A percentile compares a stretch with the other conserved stretches of the same genome.
Evolutionary conservation across 73 alveolate genomes (phyloP).

Genomic region (Stentor roeselii): DNA sequence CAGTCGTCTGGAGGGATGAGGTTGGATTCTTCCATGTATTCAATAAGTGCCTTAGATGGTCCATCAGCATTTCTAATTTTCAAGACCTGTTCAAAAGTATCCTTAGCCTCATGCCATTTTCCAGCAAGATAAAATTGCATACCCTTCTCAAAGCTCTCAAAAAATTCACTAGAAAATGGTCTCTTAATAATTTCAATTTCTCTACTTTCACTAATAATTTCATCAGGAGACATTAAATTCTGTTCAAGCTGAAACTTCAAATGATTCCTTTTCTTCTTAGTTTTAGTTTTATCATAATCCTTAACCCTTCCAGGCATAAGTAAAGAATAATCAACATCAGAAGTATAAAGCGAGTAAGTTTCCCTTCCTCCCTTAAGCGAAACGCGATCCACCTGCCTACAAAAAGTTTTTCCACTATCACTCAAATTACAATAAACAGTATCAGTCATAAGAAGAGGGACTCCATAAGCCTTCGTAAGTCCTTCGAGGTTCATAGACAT

Average conservation of each 20-base stretch:
- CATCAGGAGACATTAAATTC: neutral
- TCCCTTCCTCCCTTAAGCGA: conserved; percentile 69
- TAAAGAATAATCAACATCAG: conserved; percentile 58
- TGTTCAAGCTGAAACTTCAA: neutral
- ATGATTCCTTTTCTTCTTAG: neutral
- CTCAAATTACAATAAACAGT: conserved; percentile 55
- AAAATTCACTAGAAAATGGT: conserved; percentile 3
- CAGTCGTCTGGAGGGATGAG: conserved; percentile 77
- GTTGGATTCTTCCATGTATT: conserved; percentile 37
- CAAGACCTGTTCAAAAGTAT: conserved; percentile 36
- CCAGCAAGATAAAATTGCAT: conserved; percentile 48
- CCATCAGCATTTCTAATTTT: conserved; percentile 52
- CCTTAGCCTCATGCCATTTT: conserved; percentile 53
- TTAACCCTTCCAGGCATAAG: conserved; percentile 35
- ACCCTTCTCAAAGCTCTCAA: conserved; percentile 23
- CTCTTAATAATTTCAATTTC: neutral
- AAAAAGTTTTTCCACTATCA: conserved; percentile 34
- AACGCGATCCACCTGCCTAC: conserved; percentile 80
- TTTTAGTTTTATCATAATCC: neutral
- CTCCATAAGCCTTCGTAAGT: conserved; percentile 46
- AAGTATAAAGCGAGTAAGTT: conserved; percentile 63
- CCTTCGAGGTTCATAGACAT: conserved; percentile 38
- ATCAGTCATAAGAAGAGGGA: conserved; percentile 73
- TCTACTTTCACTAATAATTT: neutral
- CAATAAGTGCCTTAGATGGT: conserved; percentile 42